Evolutionary conservation across 2,329 filamentous ascomycete genomes (phyloP), one percentile per base, ranked within the genome.

Genomic region (Leptographium radiaticola): DNA sequence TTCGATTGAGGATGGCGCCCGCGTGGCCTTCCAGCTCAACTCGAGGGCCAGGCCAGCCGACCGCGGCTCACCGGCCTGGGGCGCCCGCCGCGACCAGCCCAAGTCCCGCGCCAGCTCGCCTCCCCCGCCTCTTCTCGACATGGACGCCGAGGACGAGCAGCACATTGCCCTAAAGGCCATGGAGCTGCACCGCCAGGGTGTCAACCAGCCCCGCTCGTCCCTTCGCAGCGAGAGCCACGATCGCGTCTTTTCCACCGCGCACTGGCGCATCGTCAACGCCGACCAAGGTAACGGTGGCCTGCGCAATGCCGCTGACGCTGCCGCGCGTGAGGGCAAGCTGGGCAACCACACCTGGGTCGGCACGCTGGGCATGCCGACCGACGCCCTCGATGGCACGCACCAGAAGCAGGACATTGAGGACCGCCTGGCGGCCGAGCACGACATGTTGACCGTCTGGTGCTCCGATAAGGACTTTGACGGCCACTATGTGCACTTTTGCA

Each of bases 401-500:
- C 83, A 87, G 63, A 91, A 86, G 65, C 76, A 86, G 55, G 87
- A 91, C 52, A 96, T 97, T 58, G 82, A 88, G 59, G 86, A 93
- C 64, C 81, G 80, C 54, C 71, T 97, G 10, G 83, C 87, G 49
- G 86, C 84, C 31, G 87, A 95, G 64, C 84, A 87, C 66, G 82
- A 93, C 61, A 89, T 88, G 62, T 69, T 95, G 59, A 82, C 86
- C 2, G 89, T 96, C 38, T 95, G 86, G 66, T 86, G 87, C 67
- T 86, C 82, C 57, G 91, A 97, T 70, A 89, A 86, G 65, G 90
- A 97, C 68, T 89, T 96, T 65, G 86, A 96, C 63, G 89, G 90
- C 1, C 90, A 95, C 69, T 97, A 97, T 65, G 81, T 85, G 13
- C 90, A 96, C 69, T 97, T 93, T 66, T 96, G 90, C 82, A 97